These are phyloP conservation scores for Trichoderma polysporum DNA, from an alignment of 2,329 filamentous ascomycete genomes.

Conservation along the genomic window DNA sequence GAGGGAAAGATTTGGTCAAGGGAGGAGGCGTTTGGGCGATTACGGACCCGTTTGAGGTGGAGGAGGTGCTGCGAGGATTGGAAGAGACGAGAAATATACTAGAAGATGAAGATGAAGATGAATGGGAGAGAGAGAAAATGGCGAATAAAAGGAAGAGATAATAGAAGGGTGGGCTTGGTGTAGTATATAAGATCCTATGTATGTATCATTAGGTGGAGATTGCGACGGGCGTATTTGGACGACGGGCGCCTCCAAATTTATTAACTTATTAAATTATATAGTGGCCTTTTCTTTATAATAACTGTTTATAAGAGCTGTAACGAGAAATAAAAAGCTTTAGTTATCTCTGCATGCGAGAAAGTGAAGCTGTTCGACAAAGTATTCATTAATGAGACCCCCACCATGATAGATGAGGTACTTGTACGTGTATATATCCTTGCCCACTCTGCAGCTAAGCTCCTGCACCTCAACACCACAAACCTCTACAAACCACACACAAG, in stretches of 20 bases:
- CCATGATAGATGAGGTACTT: background rate
- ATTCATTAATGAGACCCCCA: background rate
- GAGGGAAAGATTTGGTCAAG: slow-evolving; percentile 72
- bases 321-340: background rate
- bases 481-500: slow-evolving; percentile 15
- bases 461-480: slow-evolving; percentile 8
- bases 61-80: slow-evolving; percentile 63
- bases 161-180: background rate
- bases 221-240: background rate
- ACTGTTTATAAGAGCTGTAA: background rate
- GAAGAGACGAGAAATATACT: slow-evolving; percentile 60
- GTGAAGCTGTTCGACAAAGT: background rate
- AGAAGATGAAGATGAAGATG: slow-evolving; percentile 53
- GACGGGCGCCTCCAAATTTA: background rate
- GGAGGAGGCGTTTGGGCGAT: slow-evolving; percentile 93
- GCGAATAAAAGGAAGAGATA: slow-evolving; percentile 42
- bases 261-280: background rate
- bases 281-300: background rate
- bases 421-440: slow-evolving; percentile 13
- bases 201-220: background rate
- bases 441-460: slow-evolving; percentile 19
- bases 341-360: background rate
- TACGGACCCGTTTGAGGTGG: slow-evolving; percentile 73
- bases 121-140: slow-evolving; percentile 26
- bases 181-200: background rate